Evolutionary conservation across 352 stramenopile species (phyloP).

Genomic region (Pythium aphanidermatum): DNA sequence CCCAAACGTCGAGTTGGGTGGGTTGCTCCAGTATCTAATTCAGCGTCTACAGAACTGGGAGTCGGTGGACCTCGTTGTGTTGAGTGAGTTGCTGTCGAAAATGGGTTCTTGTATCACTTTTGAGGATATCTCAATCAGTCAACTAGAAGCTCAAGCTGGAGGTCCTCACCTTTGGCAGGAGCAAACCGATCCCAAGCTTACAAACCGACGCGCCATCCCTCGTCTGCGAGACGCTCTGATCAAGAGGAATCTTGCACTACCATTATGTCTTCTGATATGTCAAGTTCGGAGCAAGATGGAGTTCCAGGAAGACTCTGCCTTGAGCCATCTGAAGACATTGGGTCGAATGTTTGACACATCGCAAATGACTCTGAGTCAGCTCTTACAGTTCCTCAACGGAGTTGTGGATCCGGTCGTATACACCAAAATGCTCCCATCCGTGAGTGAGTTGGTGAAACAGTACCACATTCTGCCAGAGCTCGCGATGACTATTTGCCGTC

Average conservation of each 20-base stretch:
- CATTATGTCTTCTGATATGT: constrained; percentile 74
- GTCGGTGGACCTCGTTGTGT: constrained; percentile 77
- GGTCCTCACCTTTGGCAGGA: constrained; percentile 78
- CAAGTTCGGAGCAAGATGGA: constrained; percentile 84
- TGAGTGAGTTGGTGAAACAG: constrained; percentile 55
- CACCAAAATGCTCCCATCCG: constrained; percentile 60
- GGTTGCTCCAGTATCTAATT: constrained; percentile 90
- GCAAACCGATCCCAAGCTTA: constrained; percentile 69
- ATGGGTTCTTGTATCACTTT: constrained; percentile 86
- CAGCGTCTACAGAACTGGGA: constrained; percentile 81
- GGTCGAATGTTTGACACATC: constrained; percentile 78
- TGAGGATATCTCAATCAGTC: constrained; percentile 78
- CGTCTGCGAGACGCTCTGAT: constrained; percentile 77
- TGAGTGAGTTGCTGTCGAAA: constrained; percentile 85
- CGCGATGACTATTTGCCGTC: constrained; percentile 72
- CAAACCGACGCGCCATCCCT: constrained; percentile 77
- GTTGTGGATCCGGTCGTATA: constrained; percentile 69
- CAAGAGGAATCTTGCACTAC: constrained; percentile 70
- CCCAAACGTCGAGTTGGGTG: constrained; percentile 88
- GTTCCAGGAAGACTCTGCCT: constrained; percentile 51
- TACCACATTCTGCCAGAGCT: constrained; percentile 72
- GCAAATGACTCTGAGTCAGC: constrained; percentile 80
- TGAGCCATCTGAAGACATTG: constrained; percentile 73
- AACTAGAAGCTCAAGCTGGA: constrained; percentile 78
- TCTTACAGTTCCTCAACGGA: constrained; percentile 80